Percentiles rank a stretch among this genome's conserved stretches.
These are phyloP conservation scores for Cerioporus squamosus DNA, from an alignment of 1,284 basidiomycete genomes.

Conservation along the genomic window DNA sequence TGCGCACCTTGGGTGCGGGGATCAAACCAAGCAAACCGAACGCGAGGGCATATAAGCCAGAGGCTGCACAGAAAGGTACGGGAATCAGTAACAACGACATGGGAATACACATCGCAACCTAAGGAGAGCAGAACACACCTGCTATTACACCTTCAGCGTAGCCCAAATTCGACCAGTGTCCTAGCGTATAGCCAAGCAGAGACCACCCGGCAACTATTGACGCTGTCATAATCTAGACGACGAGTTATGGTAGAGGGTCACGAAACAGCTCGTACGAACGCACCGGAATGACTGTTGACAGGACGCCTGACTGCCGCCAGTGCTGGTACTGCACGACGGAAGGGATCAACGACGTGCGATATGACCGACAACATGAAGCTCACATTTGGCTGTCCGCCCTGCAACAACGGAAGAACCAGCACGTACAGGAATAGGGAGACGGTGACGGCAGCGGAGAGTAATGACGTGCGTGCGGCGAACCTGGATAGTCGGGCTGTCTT, in stretches of 20 bases:
- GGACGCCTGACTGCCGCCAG: conserved; percentile 49
- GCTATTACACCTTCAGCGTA: conserved; percentile 64
- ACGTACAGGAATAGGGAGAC: conserved; percentile 74
- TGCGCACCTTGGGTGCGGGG: conserved; percentile 52
- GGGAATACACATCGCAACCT: neutral
- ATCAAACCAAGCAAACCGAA: conserved; percentile 75
- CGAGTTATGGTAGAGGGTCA: neutral
- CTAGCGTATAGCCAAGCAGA: conserved; percentile 60
- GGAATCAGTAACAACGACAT: neutral
- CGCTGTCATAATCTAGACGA: conserved; percentile 51
- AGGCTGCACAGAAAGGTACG: conserved; percentile 44
- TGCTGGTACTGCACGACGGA: conserved; percentile 31
- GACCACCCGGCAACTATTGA: conserved; percentile 75
- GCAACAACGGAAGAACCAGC: conserved; percentile 62
- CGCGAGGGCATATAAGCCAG: conserved; percentile 65
- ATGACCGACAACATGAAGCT: conserved; percentile 25
- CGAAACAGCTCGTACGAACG: conserved; percentile 18
- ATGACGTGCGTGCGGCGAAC: conserved; percentile 42
- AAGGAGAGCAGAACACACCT: conserved; percentile 45
- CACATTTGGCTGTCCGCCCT: conserved; percentile 71
- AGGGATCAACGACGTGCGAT: neutral
- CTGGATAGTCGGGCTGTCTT: conserved; percentile 2
- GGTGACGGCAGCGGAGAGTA: conserved; percentile 55
- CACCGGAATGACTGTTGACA: conserved; percentile 62
- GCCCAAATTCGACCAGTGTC: conserved; percentile 66